These are phyloP conservation scores for Choiromyces venosus DNA, from an alignment of 495 filamentous ascomycete genomes.

Conservation along the genomic window DNA sequence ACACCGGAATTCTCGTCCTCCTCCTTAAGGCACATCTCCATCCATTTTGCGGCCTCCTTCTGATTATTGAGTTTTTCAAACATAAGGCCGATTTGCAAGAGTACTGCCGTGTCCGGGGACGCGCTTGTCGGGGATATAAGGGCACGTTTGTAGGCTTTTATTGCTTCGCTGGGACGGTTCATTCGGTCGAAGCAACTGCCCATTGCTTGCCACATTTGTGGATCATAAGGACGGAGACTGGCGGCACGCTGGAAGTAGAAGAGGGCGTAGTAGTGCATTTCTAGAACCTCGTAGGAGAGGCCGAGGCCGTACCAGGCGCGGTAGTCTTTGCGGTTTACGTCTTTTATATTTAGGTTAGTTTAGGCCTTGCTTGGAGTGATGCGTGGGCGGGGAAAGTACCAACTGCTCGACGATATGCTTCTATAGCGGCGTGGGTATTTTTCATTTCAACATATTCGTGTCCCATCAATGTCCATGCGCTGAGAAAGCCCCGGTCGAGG, in stretches of 20 bases:
- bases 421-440: conserved; percentile 97
- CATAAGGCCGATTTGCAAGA: conserved; percentile 82
- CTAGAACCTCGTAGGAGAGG: conserved; percentile 93
- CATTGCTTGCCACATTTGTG: conserved; percentile 98
- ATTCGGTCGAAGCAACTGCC: conserved; percentile 85
- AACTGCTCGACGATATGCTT: conserved; percentile 91
- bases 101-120: conserved; percentile 79
- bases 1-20: conserved; percentile 75
- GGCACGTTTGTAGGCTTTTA: conserved; percentile 90
- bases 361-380: neutral
- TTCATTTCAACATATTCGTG: conserved; percentile 99
- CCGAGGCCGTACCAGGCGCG: conserved; percentile 97
- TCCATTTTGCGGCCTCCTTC: conserved; percentile 78
- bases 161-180: conserved; percentile 72
- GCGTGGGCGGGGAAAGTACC: conserved; percentile 9
- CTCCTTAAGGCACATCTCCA: conserved; percentile 90
- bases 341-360: conserved; percentile 39
- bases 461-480: conserved; percentile 98
- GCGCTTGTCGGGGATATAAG: conserved; percentile 62
- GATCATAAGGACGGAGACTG: conserved; percentile 80
- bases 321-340: conserved; percentile 94
- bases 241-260: conserved; percentile 98
- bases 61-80: conserved; percentile 72
- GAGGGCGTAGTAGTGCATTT: conserved; percentile 93
- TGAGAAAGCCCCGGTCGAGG: conserved; percentile 82